Conservation (phyloP, 2,329 filamentous ascomycete species). For the Fusarium mangiferae region DNA sequence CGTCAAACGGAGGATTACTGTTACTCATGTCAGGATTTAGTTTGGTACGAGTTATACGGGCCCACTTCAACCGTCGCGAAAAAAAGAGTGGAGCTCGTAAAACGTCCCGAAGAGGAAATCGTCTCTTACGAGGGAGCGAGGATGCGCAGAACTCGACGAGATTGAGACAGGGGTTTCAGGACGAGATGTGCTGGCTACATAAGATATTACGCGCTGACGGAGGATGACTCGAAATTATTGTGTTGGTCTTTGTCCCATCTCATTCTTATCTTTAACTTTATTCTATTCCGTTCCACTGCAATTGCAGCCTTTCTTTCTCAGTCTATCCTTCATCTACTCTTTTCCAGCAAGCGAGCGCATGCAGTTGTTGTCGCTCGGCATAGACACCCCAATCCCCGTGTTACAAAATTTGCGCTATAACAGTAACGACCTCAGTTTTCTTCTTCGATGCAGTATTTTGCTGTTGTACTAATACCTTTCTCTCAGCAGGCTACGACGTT, state of each 20-base stretch:
- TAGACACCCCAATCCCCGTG: neutral
- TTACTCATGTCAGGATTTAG: neutral
- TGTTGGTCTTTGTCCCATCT: neutral
- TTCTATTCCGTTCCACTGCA: neutral
- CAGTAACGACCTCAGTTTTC: neutral
- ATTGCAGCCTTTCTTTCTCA: neutral
- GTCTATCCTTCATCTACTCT: neutral
- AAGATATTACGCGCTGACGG: neutral
- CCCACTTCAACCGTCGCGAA: neutral
- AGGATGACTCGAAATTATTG: neutral
- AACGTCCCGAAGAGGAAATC: slow-evolving; percentile 27
- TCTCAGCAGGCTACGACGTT: rapidly evolving
- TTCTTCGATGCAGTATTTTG: rapidly evolving
- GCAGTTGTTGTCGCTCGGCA: neutral
- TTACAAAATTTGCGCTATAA: neutral
- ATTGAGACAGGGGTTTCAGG: neutral
- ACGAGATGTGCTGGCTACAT: neutral
- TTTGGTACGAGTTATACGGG: neutral
- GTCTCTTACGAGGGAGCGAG: slow-evolving; percentile 17
- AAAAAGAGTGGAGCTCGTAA: slow-evolving; percentile 25
- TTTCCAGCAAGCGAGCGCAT: neutral
- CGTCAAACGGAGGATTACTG: neutral
- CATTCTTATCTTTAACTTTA: neutral
- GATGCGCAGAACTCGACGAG: neutral
- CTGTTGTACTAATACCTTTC: neutral